Percentiles rank a stretch among this genome's conserved stretches.
Evolutionary conservation across 768 basidiomycete genomes (phyloP).

Genomic region (Hortiboletus flavorubellus): DNA sequence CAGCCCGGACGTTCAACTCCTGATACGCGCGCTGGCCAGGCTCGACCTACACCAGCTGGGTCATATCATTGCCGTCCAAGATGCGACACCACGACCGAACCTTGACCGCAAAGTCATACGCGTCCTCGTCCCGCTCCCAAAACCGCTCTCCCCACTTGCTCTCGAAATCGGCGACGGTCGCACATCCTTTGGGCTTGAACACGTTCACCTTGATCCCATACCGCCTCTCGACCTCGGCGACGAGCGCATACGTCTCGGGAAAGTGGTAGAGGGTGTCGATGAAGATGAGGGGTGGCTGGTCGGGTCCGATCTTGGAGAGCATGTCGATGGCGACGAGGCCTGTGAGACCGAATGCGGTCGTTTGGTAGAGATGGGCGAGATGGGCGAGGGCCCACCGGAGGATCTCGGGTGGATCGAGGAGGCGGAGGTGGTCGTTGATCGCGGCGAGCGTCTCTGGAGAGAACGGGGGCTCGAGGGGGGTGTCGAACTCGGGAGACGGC

Average conservation of each 20-base stretch:
- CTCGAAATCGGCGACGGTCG: conserved; percentile 72
- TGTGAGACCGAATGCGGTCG: conserved; percentile 95
- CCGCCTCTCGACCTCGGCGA: conserved; percentile 70
- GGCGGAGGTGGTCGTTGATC: conserved; percentile 73
- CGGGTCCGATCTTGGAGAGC: conserved; percentile 74
- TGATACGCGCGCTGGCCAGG: conserved; percentile 88
- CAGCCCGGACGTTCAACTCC: conserved; percentile 70
- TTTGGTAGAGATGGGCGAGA: conserved; percentile 82
- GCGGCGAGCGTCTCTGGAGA: conserved; percentile 52
- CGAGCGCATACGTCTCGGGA: conserved; percentile 85
- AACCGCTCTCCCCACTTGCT: conserved; percentile 69
- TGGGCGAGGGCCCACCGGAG: conserved; percentile 80
- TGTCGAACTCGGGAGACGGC: conserved; percentile 7
- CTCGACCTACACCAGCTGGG: conserved; percentile 63
- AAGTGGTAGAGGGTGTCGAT: conserved; percentile 98
- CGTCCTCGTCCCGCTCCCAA: conserved; percentile 86
- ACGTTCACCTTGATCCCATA: conserved; percentile 75
- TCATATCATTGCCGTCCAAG: too few species aligned
- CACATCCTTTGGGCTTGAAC: conserved; percentile 74
- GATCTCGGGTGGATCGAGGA: conserved; percentile 78
- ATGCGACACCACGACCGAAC: conserved; percentile 37
- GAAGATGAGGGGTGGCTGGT: conserved; percentile 83
- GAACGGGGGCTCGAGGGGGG: conserved; percentile 55
- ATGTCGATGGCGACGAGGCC: conserved; percentile 94
- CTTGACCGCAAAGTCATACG: conserved; percentile 92